Evolutionary conservation across 2,329 filamentous ascomycete genomes (phyloP), one percentile per base, ranked within the genome.

Genomic region (Fusarium buxicola): DNA sequence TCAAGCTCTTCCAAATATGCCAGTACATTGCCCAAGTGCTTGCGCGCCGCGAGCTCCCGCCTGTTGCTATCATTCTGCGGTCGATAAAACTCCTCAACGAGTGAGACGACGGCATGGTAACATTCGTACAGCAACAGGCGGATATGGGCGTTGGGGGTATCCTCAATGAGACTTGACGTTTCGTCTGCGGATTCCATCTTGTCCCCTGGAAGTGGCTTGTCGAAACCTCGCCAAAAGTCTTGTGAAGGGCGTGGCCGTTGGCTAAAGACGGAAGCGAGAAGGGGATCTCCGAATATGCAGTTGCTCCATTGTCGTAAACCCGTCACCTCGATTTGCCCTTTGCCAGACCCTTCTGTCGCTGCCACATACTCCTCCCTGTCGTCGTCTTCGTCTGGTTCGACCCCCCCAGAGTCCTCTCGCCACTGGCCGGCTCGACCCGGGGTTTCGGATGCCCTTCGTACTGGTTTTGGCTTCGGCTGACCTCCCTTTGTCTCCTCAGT

Each of bases 231-330:
- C 24, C 84, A 71, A 30, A 87, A 82, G 0, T 79, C 77, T 11
- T 75, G 65, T 5, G 76, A 80, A 0, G 81, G 76, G 15, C 76
- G 69, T 11, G 81, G 75, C 35, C 75, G 70, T 12, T 80, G 76
- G 65, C 76, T 78, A 63, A 88, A 85, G 7, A 78, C 77, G 4
- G 75, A 77, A 3, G 82, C 78, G 45, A 89, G 76, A 3, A 88
- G 69, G 1, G 86, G 85, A 58, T 89, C 86, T 10, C 86, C 86
- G 61, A 89, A 88, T 10, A 87, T 64, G 38, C 82, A 82, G 55
- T 81, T 82, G 57, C 82, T 82, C 86, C 86, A 89, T 73, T 86
- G 83, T 28, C 78, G 77, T n/a, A 88, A 70, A 0, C 85, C 85
- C 0, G 78, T 82, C 12, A 87, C 70, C 18, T 68, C 69, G 12